Base-by-base conservation (phyloP, 768 basidiomycete genomes). In the Suillus hirtellus region DNA sequence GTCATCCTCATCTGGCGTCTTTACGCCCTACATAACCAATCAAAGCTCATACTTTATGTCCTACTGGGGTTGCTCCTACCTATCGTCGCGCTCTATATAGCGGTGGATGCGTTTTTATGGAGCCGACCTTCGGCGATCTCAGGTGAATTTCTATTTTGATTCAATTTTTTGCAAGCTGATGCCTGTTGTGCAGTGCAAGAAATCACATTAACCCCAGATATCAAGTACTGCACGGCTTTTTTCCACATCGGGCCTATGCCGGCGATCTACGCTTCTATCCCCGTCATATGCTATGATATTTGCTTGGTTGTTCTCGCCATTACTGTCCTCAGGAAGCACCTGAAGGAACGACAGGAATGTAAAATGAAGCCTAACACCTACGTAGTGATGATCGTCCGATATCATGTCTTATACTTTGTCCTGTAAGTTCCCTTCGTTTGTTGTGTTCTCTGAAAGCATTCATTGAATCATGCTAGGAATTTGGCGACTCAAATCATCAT, bases 1-100 rank as follows among this genome's bases (percentile, higher is more conserved):
- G 55, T 24, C 24, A 6, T 56, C 38, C 55, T 56, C 24, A 27
- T 56, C 14, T 56, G 55, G 55, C 55, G 55, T 15, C 55, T 56
- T 24, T 56, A 56, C 21, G 38, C 15, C 15, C 21, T 56, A 15
- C 24, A 17, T n/a, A 24, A 38, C 15, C 38, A 27, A 24, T 40
- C 55, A 9, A 56, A 40, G 38, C 37, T 1, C 21, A 15, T 56
- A 17, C 55, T 56, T 17, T 56, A 56, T 56, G 21, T 24, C 17
- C 37, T 56, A 56, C 15, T 56, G 38, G 14, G 37, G 37, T 38
- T 40, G 1, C 40, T 56, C 55, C 19, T 40, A 15, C 55, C 38
- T 56, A 11, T 56, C 4, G 38, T 56, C 38, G 55, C 37, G 4
- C 38, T 56, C 38, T 21, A 12, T 15, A 56, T 56, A 56, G 24